Base-by-base conservation (phyloP, 2,329 filamentous ascomycete species). In the Apiospora malaysiana region DNA sequence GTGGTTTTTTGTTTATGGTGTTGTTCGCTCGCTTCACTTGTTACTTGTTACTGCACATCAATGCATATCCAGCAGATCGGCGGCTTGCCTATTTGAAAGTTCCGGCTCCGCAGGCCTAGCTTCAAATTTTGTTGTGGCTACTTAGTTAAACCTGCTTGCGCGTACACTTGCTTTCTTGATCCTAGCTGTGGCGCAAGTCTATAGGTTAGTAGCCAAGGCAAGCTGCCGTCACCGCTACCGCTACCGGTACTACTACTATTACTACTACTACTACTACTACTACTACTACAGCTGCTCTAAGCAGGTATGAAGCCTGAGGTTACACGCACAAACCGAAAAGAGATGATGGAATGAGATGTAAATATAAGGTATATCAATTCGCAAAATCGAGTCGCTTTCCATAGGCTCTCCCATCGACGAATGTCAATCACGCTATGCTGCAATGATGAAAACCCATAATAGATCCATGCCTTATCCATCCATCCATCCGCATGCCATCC, bases 31-130 rank as follows among this genome's bases (percentile, higher is more conserved):
- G 46, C 21, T 51, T 56, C 16, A 18, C 27, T 49, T 49, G 47
- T 23, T 37, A 45, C 12, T 18, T 16, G 16, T 18, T 25, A 56
- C 49, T 51, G 23, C 23, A 27, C 49, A 56, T 32, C 27, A 32
- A 56, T 59, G 21, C 21, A 27, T 16, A 56, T 9, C 40, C 8
- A 56, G 49, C 27, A 59, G 27, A 59, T 59, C 51, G 51, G 51
- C 51, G 51, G 51, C 51, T 37, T 59, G 51, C 51, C 51, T 59
- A 32, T 59, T 59, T 32, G 51, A 59, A 59, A 59, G 51, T 59
- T 59, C 51, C 51, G 51, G 32, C 56, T 63, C 56, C 56, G 32
- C 56, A 63, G 32, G 27, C 27, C 32, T 63, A 63, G 56, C 27
- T 37, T 59, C 51, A 59, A 59, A 37, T 37, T 59, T 37, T 59